These are phyloP conservation scores for Fusarium sp. DNA, from an alignment of 2,329 filamentous ascomycete species.

Conservation along the genomic window DNA sequence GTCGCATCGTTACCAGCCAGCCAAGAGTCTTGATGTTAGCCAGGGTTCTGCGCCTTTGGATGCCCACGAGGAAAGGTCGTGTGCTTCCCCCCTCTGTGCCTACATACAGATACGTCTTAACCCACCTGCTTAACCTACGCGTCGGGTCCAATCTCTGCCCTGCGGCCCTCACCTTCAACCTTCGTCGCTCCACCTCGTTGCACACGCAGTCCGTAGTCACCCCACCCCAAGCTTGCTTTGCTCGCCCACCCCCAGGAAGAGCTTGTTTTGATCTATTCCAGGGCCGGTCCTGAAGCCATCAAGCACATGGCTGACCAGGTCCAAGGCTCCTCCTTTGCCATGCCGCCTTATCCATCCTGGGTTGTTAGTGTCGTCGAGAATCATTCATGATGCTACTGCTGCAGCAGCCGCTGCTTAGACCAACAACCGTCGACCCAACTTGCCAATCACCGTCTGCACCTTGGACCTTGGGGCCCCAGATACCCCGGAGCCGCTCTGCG, in stretches of 20 bases:
- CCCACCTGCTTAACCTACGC: not conserved
- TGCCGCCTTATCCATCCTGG: constrained; percentile 7
- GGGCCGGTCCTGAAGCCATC: not conserved
- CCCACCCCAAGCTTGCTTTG: not conserved
- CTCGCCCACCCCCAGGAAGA: not conserved
- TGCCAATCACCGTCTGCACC: not conserved
- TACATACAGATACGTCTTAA: not conserved
- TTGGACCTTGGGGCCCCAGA: not conserved
- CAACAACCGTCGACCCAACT: constrained; percentile 3
- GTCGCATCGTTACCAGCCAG: not conserved
- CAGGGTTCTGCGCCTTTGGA: not conserved
- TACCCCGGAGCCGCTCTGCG: constrained; percentile 39
- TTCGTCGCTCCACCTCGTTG: constrained; percentile 18
- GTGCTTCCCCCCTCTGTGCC: not conserved
- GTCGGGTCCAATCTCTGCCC: not conserved
- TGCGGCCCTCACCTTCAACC: not conserved
- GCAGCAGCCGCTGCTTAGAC: not conserved
- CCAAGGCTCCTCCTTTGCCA: constrained; percentile 6
- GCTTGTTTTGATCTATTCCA: constrained; percentile 3
- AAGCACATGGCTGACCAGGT: constrained; percentile 13
- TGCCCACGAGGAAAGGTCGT: constrained; percentile 1
- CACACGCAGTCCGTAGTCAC: constrained; percentile 2
- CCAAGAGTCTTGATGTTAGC: not conserved
- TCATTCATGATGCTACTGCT: constrained; percentile 1
- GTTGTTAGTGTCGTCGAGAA: constrained; percentile 7